Conservation (phyloP, 169 alveolate species). For the Cryptosporidium ryanae region DNA sequence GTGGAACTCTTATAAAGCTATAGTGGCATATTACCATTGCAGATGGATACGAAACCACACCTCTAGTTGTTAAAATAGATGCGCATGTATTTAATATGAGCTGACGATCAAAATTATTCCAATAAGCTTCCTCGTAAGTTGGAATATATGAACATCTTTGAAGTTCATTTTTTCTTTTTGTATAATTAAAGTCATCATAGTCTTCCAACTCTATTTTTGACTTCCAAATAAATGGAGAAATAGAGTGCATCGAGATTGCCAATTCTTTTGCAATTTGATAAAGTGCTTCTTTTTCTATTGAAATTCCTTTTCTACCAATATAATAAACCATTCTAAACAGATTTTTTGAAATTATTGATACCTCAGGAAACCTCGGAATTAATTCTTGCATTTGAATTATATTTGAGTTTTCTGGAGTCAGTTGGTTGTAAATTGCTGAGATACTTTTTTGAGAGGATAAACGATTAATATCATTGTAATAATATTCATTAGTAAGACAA, state of each 20-base stretch:
- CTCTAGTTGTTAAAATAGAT: conserved; percentile 43
- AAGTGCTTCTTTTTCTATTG: conserved; percentile 1
- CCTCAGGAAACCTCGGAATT: conserved; percentile 68
- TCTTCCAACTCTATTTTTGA: background rate
- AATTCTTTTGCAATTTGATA: conserved; percentile 61
- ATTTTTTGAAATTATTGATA: conserved; percentile 21
- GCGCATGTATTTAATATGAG: conserved; percentile 37
- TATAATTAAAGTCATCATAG: background rate
- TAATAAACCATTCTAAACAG: conserved; percentile 21
- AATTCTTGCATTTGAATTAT: conserved; percentile 31
- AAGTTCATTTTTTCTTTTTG: background rate
- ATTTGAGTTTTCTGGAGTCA: conserved; percentile 17
- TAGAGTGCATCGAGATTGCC: conserved; percentile 48
- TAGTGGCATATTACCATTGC: conserved; percentile 60
- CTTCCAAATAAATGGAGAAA: conserved; percentile 65
- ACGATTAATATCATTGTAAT: conserved; percentile 4
- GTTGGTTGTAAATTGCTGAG: conserved; percentile 9
- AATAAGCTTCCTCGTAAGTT: conserved; percentile 52
- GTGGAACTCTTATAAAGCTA: conserved; percentile 53
- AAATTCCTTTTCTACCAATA: conserved; percentile 36
- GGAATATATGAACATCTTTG: conserved; percentile 23
- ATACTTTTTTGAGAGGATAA: background rate
- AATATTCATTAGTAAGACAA: conserved; percentile 8
- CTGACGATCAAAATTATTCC: conserved; percentile 42
- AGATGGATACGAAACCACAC: conserved; percentile 1